Evolutionary conservation across 139 green algal genomes (phyloP), one percentile per base, ranked within the genome.

Genomic region (Chlamydomonas incerta): DNA sequence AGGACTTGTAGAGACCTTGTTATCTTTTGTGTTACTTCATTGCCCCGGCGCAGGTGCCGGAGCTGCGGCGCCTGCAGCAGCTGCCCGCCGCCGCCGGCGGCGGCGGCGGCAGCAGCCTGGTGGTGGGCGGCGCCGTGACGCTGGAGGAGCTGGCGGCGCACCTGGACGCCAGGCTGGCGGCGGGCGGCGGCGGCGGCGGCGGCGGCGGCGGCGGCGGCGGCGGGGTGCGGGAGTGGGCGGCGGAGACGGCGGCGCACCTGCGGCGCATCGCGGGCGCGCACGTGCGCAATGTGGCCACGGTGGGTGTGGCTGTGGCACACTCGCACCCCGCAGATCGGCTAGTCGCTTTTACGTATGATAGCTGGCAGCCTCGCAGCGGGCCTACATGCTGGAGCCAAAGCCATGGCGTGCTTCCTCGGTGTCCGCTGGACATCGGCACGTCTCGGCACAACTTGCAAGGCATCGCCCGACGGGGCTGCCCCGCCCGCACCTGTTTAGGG

Each of bases 251-350:
- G 0, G 82, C 76, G 6, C 92, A 95, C 82, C 37, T 96, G 52
- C n/a, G 60, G 33, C 89, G 92, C 21, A 85, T 93, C 37, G 93
- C 93, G 37, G 93, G 94, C 35, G 86, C 65, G 2, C 92, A 95
- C 63, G 94, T 97, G 72, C 88, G 94, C 50, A 92, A 91, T 41
- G 87, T 90, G 2, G 94, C 92, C 35, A 95, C 92, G 10, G 31
- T 97, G n/a, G 91, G 91, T 18, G n/a, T n/a, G n/a, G n/a, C n/a
- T n/a, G n/a, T n/a, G n/a, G n/a, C n/a, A n/a, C n/a, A n/a, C 92
- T 82, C n/a, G n/a, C n/a, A n/a, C n/a, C n/a, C n/a, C n/a, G n/a
- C n/a, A n/a, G n/a, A n/a, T n/a, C n/a, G n/a, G n/a, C n/a, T n/a
- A n/a, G n/a, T n/a, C n/a, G n/a, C n/a, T n/a, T n/a, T n/a, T n/a